Evolutionary conservation across 1,139 yeast genomes (phyloP).

Genomic region (Hansenula sp.): DNA sequence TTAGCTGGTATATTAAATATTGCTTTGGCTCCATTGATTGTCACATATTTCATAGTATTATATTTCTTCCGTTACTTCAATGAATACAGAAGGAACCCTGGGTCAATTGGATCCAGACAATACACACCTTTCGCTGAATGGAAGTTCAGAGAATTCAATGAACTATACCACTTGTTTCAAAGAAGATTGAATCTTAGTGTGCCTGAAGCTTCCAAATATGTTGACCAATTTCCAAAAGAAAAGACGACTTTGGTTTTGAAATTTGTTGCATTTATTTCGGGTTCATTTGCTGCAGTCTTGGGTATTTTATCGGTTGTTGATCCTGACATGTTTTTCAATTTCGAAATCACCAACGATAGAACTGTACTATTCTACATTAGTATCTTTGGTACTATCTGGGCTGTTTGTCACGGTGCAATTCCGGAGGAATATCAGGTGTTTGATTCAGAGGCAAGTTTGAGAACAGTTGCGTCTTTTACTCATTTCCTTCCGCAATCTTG

Average conservation of each 20-base stretch:
- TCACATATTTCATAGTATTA: slow-evolving; percentile 72
- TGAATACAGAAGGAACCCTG: slow-evolving; percentile 87
- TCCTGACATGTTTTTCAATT: slow-evolving; percentile 86
- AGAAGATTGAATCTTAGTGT: slow-evolving; percentile 73
- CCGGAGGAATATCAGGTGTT: slow-evolving; percentile 65
- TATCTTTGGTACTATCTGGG: slow-evolving; percentile 78
- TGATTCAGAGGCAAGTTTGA: slow-evolving; percentile 84
- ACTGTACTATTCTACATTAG: slow-evolving; percentile 87
- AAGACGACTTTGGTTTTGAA: slow-evolving; percentile 59
- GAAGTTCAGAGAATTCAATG: slow-evolving; percentile 93
- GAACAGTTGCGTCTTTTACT: slow-evolving; percentile 78
- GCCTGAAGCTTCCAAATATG: slow-evolving; percentile 76
- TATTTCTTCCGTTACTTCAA: slow-evolving; percentile 90
- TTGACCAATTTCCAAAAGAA: slow-evolving; percentile 91
- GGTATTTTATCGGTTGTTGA: slow-evolving; percentile 84
- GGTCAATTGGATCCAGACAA: slow-evolving; percentile 78
- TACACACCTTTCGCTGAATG: slow-evolving; percentile 94
- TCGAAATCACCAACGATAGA: slow-evolving; percentile 79
- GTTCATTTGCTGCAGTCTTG: slow-evolving; percentile 85
- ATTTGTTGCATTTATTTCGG: slow-evolving; percentile 73
- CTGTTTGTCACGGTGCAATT: slow-evolving; percentile 60
- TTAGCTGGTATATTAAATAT: slow-evolving; percentile 86
- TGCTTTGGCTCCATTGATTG: slow-evolving; percentile 79
- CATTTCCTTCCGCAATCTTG: slow-evolving; percentile 87
- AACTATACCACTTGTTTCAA: slow-evolving; percentile 81